These are phyloP conservation scores for Annulohypoxylon nitens DNA, from an alignment of 495 filamentous ascomycete species.

Conservation along the genomic window DNA sequence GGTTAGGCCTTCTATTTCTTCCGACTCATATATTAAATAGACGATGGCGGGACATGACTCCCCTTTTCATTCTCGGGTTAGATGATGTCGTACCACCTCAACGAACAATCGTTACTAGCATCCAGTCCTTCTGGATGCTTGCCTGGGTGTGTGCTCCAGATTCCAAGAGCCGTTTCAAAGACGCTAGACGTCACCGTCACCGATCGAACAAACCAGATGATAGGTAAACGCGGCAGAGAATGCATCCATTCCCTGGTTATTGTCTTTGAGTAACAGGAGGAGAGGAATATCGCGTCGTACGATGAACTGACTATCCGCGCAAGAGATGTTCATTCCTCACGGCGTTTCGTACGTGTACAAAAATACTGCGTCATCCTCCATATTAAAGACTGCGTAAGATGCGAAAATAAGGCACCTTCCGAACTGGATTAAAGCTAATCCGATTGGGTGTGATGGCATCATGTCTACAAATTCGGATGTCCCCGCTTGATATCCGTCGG, in stretches of 20 bases:
- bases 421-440: slow-evolving; percentile 5
- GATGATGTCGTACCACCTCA: slow-evolving; percentile 37
- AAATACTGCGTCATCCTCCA: background rate
- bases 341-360: background rate
- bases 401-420: background rate
- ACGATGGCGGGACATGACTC: slow-evolving; percentile 15
- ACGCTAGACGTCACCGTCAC: background rate
- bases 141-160: background rate
- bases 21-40: slow-evolving; percentile 11
- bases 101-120: slow-evolving; percentile 3
- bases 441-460: slow-evolving; percentile 4
- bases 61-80: slow-evolving; percentile 28
- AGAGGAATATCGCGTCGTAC: slow-evolving; percentile 13
- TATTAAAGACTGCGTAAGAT: background rate
- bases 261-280: background rate
- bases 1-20: background rate
- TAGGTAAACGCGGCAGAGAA: background rate
- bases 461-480: background rate
- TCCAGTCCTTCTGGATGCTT: slow-evolving; percentile 1
- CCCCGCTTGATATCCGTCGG: slow-evolving; percentile 13
- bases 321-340: background rate
- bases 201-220: background rate
- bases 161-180: background rate
- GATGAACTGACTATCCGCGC: slow-evolving; percentile 3
- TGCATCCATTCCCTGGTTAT: too few species aligned